Percentiles rank a stretch among this genome's conserved stretches.
These are phyloP conservation scores for Eucalyptus brandiana DNA, from an alignment of 345 rosid species.

Conservation along the genomic window DNA sequence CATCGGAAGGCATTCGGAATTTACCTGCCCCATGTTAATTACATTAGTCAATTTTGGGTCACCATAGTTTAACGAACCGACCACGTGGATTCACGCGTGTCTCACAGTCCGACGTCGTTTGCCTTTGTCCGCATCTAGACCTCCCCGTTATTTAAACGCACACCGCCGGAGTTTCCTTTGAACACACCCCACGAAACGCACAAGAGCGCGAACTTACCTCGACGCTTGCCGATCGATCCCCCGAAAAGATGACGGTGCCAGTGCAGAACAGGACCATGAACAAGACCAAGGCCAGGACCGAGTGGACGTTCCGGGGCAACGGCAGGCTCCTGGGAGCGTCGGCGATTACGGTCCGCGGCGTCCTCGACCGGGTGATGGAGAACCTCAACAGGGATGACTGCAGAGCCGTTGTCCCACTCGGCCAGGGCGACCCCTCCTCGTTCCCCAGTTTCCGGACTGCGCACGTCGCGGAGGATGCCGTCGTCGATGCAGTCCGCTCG, in stretches of 20 bases:
- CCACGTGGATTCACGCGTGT: not conserved
- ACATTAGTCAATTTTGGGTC: not conserved
- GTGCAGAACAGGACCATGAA: not conserved
- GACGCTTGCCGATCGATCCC: not conserved
- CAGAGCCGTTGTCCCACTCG: conserved; percentile 15
- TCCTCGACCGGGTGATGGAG: conserved; percentile 1
- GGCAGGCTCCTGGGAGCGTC: not conserved
- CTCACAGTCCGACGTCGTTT: not conserved
- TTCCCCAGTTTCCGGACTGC: conserved; percentile 24
- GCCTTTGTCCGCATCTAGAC: not conserved
- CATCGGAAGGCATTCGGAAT: not conserved
- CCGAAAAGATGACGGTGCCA: not conserved
- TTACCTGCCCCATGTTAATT: not conserved
- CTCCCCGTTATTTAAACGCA: not conserved
- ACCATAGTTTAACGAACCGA: not conserved
- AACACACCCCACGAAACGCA: not conserved
- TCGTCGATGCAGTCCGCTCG: conserved; percentile 16
- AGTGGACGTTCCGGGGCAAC: conserved; percentile 6
- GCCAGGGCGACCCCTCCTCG: conserved; percentile 38
- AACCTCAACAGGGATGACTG: conserved; percentile 10
- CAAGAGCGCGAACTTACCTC: not conserved
- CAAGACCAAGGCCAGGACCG: not conserved
- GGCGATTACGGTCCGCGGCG: conserved; percentile 3
- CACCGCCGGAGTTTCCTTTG: not conserved
- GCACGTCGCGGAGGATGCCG: conserved; percentile 14